Conservation (phyloP, 2,329 filamentous ascomycete genomes). For the Coniosporium uncinatum region DNA sequence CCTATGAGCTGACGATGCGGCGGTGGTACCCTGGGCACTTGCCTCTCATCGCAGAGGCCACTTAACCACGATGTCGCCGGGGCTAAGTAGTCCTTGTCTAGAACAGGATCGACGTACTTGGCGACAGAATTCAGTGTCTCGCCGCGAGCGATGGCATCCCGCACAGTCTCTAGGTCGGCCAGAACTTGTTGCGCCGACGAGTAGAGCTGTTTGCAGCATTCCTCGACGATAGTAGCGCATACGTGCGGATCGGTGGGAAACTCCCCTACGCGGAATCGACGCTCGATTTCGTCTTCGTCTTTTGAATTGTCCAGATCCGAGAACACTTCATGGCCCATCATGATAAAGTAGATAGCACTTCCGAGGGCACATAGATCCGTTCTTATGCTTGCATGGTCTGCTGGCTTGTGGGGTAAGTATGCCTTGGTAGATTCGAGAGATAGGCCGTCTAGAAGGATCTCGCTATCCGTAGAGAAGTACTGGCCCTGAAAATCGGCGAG, state of each 20-base stretch:
- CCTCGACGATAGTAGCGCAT: background rate
- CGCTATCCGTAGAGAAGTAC: conserved; percentile 7
- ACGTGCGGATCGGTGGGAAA: conserved; percentile 1
- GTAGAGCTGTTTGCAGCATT: conserved; percentile 8
- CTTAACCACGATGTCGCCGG: conserved; percentile 6
- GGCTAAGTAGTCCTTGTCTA: conserved; percentile 3
- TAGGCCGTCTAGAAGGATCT: conserved; percentile 7
- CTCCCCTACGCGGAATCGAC: conserved; percentile 5
- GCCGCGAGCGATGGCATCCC: conserved; percentile 7
- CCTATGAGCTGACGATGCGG: no score
- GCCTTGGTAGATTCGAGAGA: conserved; percentile 1
- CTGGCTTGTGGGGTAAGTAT: conserved; percentile 9
- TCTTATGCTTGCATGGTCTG: conserved; percentile 4
- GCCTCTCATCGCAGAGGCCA: conserved; percentile 7
- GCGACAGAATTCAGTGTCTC: conserved; percentile 1
- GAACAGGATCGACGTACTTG: conserved; percentile 3
- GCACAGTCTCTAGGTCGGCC: conserved; percentile 6
- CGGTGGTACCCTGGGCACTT: conserved; percentile 6
- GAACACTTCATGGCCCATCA: conserved; percentile 10
- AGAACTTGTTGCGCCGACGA: conserved; percentile 7
- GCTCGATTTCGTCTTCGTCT: conserved; percentile 7
- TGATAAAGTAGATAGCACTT: conserved; percentile 13
- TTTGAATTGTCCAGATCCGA: conserved; percentile 10
- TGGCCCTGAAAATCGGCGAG: conserved; percentile 11
- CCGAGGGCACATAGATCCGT: conserved; percentile 13